Conservation (phyloP, 2,329 filamentous ascomycete genomes). For the Trematosphaeria pertusa region DNA sequence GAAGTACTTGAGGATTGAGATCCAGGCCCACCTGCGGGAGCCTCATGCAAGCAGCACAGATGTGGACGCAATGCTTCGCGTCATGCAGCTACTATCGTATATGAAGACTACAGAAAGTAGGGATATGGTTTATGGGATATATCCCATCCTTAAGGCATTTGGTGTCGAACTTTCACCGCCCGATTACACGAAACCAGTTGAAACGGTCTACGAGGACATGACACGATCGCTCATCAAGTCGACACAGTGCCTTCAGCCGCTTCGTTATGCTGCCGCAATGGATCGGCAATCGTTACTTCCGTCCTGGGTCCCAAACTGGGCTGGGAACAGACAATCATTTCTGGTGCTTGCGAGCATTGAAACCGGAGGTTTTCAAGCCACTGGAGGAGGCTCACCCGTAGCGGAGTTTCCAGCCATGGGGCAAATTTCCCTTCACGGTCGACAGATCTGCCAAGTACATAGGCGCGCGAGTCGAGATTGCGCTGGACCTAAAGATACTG, state of each 20-base stretch:
- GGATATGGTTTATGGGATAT: background rate
- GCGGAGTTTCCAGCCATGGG: background rate
- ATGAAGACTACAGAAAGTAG: background rate
- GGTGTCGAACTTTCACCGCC: background rate
- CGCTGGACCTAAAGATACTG: no score
- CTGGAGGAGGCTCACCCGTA: background rate
- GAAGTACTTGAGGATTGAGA: no score
- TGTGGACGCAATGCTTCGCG: no score
- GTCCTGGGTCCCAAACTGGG: background rate
- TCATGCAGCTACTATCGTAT: background rate
- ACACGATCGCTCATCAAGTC: background rate
- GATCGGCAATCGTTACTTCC: background rate
- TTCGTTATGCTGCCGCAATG: background rate
- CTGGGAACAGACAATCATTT: background rate
- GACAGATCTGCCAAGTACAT: background rate
- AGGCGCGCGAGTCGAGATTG: background rate
- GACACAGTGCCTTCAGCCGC: background rate
- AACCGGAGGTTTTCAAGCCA: no score
- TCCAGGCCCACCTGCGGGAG: no score
- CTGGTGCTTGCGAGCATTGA: background rate
- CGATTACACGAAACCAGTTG: background rate
- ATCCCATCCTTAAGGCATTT: background rate
- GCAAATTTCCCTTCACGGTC: background rate
- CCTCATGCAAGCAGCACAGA: no score
- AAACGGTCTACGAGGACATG: background rate